A percentile compares a stretch with the other conserved stretches of the same genome.
These are phyloP conservation scores for Sextonia rubra DNA, from an alignment of 164 flowering plant genomes.

Conservation along the genomic window DNA sequence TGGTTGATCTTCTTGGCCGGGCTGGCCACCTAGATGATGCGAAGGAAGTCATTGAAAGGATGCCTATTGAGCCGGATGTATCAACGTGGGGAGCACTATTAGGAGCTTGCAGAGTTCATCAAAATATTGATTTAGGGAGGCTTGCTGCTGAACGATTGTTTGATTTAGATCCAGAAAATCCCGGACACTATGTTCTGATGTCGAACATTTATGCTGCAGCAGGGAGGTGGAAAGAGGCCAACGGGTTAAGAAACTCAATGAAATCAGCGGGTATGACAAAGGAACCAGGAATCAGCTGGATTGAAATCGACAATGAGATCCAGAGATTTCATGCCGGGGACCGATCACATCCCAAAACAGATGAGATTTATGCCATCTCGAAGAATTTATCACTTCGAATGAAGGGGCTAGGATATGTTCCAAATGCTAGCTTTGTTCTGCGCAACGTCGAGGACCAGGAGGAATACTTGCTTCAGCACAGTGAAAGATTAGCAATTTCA, in stretches of 20 bases:
- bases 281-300: constrained; percentile 16
- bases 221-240: constrained; percentile 11
- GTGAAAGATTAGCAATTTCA: constrained; percentile 15
- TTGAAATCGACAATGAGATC: constrained; percentile 10
- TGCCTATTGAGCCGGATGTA: constrained; percentile 13
- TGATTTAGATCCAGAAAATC: constrained; percentile 10
- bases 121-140: constrained; percentile 1
- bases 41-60: constrained; percentile 7
- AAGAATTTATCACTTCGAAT: not conserved
- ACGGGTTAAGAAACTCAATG: constrained; percentile 9
- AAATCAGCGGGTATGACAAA: constrained; percentile 6
- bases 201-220: constrained; percentile 11
- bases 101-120: constrained; percentile 16
- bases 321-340: constrained; percentile 12
- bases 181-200: constrained; percentile 13
- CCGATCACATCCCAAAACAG: constrained; percentile 3
- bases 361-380: constrained; percentile 4
- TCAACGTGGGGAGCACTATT: constrained; percentile 15
- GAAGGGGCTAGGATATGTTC: constrained; percentile 10
- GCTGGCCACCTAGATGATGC: constrained; percentile 11
- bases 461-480: constrained; percentile 9
- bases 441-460: constrained; percentile 5
- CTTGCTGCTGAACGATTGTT: constrained; percentile 8
- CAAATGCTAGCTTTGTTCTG: constrained; percentile 8
- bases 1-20: constrained; percentile 15